Evolutionary conservation across 805 yeast genomes (phyloP).

Genomic region (Diddensiella transvaalensis): DNA sequence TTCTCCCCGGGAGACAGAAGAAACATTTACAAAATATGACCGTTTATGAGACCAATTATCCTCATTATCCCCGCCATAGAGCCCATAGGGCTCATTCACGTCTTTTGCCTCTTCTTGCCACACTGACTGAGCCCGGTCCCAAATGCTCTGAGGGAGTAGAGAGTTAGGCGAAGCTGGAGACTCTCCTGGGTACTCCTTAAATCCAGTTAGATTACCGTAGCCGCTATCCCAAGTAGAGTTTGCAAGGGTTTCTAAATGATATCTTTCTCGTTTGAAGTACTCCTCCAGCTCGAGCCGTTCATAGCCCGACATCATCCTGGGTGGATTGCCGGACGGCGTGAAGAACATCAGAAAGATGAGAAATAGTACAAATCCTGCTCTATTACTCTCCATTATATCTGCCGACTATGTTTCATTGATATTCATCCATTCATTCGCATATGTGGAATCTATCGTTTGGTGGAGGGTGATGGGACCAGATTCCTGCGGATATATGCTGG

Average conservation of each 20-base stretch:
- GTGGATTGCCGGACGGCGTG: constrained; percentile 40
- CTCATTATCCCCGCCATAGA: no score
- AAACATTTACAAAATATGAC: constrained; percentile 23
- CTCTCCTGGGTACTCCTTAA: constrained; percentile 58
- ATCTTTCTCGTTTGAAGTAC: constrained; percentile 35
- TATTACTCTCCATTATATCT: constrained; percentile 23
- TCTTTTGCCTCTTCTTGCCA: constrained; percentile 15
- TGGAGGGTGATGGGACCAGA: no score
- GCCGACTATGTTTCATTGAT: no score
- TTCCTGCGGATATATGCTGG: no score
- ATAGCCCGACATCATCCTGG: constrained; percentile 27
- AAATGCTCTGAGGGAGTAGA: constrained; percentile 18
- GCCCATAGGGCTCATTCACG: background rate
- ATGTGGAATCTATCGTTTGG: no score
- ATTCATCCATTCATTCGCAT: no score
- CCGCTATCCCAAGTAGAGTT: constrained; percentile 48
- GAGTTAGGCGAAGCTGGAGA: constrained; percentile 34
- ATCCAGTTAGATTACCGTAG: constrained; percentile 73
- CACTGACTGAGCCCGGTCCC: constrained; percentile 10
- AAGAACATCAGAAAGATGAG: constrained; percentile 40
- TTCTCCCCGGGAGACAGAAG: constrained; percentile 40
- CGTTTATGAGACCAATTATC: no score
- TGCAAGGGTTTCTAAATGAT: constrained; percentile 34
- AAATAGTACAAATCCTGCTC: constrained; percentile 32
- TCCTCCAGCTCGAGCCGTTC: constrained; percentile 40